Conservation (phyloP, 257 asterid genomes). For the Solanum bukasovii region DNA sequence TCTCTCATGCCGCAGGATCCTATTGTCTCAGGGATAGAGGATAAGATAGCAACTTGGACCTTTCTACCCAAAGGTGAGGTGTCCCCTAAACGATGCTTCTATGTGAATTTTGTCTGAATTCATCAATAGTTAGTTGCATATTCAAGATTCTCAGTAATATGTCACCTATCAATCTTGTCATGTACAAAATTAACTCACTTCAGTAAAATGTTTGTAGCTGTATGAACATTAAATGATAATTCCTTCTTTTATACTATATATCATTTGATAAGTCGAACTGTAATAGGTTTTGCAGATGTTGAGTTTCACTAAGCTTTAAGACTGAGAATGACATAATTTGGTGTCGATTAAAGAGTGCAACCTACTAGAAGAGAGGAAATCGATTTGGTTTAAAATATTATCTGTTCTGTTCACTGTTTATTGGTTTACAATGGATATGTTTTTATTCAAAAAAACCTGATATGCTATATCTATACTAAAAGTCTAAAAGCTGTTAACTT, state of each 20-base stretch:
- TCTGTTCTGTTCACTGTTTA: background rate
- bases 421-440: background rate
- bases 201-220: background rate
- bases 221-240: background rate
- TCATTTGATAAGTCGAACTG: background rate
- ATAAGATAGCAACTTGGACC: conserved; percentile 90
- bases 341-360: background rate
- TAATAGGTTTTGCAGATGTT: background rate
- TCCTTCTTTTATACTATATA: background rate
- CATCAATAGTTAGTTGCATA: background rate
- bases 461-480: background rate
- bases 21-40: conserved; percentile 92
- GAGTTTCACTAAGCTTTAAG: background rate
- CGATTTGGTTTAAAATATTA: background rate
- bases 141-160: background rate
- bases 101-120: background rate
- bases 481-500: background rate
- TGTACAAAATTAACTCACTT: background rate
- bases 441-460: background rate
- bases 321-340: background rate
- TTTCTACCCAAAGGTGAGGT: conserved; percentile 83
- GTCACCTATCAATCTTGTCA: background rate
- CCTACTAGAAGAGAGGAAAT: background rate
- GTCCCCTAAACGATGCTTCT: background rate
- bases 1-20: conserved; percentile 54